Evolutionary conservation across 78 protist genomes (phyloP), one percentile per base, ranked within the genome.

Genomic region (Emiliania huxleyi): DNA sequence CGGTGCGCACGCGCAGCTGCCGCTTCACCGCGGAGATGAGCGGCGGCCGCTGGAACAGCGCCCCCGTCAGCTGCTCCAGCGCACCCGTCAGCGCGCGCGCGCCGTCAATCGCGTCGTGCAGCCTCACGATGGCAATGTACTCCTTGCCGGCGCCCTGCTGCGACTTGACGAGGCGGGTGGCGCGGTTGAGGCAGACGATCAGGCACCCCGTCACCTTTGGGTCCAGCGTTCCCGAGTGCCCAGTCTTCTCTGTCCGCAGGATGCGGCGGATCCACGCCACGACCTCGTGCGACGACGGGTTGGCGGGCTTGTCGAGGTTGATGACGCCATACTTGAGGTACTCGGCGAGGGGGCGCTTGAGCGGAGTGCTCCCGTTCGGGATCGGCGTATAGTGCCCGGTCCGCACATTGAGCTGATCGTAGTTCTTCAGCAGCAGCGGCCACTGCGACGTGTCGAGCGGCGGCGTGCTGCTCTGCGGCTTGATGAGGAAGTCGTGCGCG

Each of bases 11-110:
- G 22, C 99, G 98, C 79, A 99, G 97, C 94, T 96, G 97, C 26
- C 99, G 94, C 96, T 98, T 97, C 56, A 98, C 99, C 46, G 99
- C 99, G 25, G 99, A 95, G 93, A 98, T 98, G 90, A 98, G 96
- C 22, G 99, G 99, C 46, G 99, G 99, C n/a, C 99, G 95, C 96
- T 99, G 99, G 97, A 98, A 99, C 56, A 98, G 97, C 0, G 99
- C 99, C 33, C 99, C 99, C 0, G 97, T 97, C 38, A 98, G 96
- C n/a, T 87, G 96, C 92, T 97, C 95, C 35, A 98, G 93, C 6
- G 98, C 97, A 90, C 55, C 94, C 12, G 44, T 44, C 19, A 45
- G 75, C 75, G 91, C 91, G 89, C 52, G 75, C 71, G 97, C 98
- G 35, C 91, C 77, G 38, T 45, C 79, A 37, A 96, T 55, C 29